A percentile compares a stretch with the other conserved stretches of the same genome.
Conservation (phyloP, 768 basidiomycete genomes). For the Tulasnella sp. region DNA sequence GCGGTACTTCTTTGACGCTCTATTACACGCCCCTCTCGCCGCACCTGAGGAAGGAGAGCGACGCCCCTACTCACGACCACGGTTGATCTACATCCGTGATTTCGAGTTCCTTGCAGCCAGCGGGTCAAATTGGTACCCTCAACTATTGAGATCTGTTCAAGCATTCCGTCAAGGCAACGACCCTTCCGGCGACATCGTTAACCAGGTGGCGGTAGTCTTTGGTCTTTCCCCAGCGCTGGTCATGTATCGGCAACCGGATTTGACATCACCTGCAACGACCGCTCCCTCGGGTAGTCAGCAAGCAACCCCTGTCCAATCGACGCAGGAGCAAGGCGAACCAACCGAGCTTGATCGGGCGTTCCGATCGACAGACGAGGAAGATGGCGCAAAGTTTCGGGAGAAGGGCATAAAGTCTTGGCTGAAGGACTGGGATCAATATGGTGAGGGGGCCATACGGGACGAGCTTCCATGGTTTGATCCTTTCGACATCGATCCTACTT, state of each 20-base stretch:
- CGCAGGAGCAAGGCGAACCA: background rate
- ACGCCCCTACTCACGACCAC: constrained; percentile 31
- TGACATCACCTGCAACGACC: background rate
- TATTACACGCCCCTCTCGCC: constrained; percentile 51
- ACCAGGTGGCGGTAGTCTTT: constrained; percentile 65
- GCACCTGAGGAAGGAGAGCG: constrained; percentile 19
- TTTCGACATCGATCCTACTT: background rate
- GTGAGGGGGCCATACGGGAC: constrained; percentile 7
- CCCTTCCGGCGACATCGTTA: background rate
- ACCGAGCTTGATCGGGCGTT: background rate
- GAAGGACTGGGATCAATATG: background rate
- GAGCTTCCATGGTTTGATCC: constrained; percentile 12
- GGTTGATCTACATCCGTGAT: constrained; percentile 79
- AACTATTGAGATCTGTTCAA: constrained; percentile 69
- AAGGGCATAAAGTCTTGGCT: background rate
- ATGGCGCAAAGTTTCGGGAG: constrained; percentile 4
- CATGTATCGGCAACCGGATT: background rate
- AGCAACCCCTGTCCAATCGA: background rate
- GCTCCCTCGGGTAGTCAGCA: background rate
- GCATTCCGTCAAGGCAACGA: constrained; percentile 52
- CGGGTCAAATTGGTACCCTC: constrained; percentile 71
- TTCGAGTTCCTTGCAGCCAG: constrained; percentile 66
- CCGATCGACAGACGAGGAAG: constrained; percentile 8
- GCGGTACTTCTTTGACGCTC: constrained; percentile 66
- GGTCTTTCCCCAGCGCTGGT: constrained; percentile 77